These are phyloP conservation scores for Epichloe hybrida DNA, from an alignment of 2,329 filamentous ascomycete species.

Conservation along the genomic window DNA sequence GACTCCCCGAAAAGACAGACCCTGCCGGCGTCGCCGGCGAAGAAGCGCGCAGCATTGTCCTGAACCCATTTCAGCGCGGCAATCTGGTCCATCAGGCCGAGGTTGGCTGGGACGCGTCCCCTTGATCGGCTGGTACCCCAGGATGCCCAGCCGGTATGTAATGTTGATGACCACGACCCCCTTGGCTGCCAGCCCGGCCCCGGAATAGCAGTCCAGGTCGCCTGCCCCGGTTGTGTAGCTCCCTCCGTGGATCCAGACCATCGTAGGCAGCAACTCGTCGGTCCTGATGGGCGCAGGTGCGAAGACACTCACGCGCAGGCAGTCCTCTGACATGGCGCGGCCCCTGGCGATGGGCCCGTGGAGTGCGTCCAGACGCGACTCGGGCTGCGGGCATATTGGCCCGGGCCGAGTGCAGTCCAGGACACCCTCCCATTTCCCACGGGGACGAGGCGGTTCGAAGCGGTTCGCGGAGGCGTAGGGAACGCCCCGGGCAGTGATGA, in stretches of 20 bases:
- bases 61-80: conserved; percentile 47
- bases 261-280: conserved; percentile 9
- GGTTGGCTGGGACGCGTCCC: conserved; percentile 26
- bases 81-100: conserved; percentile 47
- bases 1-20: conserved; percentile 31
- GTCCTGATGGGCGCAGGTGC: background rate
- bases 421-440: conserved; percentile 1
- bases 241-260: conserved; percentile 15
- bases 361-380: background rate
- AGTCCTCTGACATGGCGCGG: conserved; percentile 5
- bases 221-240: conserved; percentile 8
- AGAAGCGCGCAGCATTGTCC: conserved; percentile 45
- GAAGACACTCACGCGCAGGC: conserved; percentile 7
- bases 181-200: conserved; percentile 4
- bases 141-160: conserved; percentile 21
- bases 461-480: conserved; percentile 7
- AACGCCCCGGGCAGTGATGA: conserved; percentile 6
- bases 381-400: conserved; percentile 9
- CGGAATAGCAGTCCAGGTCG: conserved; percentile 7
- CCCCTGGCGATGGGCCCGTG: too few relatives aligned
- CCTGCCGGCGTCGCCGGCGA: conserved; percentile 50
- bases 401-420: conserved; percentile 7
- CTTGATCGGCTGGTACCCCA: conserved; percentile 18
- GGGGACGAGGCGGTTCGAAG: conserved; percentile 6
- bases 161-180: conserved; percentile 20